Evolutionary conservation across 1,284 basidiomycete species (phyloP).

Genomic region (Phylloporus sp.): DNA sequence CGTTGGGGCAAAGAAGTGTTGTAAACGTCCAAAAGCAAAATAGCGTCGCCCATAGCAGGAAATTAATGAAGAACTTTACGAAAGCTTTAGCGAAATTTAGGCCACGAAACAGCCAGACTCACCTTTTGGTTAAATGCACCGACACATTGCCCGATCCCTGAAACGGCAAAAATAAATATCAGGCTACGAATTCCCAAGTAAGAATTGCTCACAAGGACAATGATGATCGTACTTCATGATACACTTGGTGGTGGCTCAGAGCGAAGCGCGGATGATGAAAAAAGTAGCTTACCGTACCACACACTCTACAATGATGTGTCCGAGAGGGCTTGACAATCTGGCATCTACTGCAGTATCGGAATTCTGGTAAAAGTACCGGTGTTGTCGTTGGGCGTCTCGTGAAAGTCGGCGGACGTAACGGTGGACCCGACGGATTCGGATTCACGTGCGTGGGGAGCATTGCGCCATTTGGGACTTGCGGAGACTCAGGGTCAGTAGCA

Average conservation of each 20-base stretch:
- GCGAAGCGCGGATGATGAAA: neutral
- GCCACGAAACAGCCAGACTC: neutral
- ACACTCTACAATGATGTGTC: slow-evolving; percentile 65
- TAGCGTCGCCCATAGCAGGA: slow-evolving; percentile 55
- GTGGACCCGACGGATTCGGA: slow-evolving; percentile 1
- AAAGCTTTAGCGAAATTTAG: slow-evolving; percentile 2
- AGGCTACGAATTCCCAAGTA: neutral
- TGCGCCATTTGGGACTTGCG: slow-evolving; percentile 7
- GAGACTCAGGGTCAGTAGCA: slow-evolving; percentile 17
- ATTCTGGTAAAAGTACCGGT: slow-evolving; percentile 50
- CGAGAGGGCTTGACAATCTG: slow-evolving; percentile 59
- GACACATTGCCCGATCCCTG: slow-evolving; percentile 72
- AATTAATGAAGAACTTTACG: slow-evolving; percentile 58
- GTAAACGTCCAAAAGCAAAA: slow-evolving; percentile 57
- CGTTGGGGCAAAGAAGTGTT: slow-evolving; percentile 48
- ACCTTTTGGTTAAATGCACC: slow-evolving; percentile 69
- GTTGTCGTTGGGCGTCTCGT: slow-evolving; percentile 39
- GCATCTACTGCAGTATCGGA: slow-evolving; percentile 54
- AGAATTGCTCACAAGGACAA: slow-evolving; percentile 48
- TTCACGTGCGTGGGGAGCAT: slow-evolving; percentile 16
- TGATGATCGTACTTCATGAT: slow-evolving; percentile 68
- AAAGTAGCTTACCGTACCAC: slow-evolving; percentile 50
- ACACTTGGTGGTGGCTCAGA: slow-evolving; percentile 42
- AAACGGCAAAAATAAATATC: slow-evolving; percentile 19
- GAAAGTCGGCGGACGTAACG: slow-evolving; percentile 15